Percentiles rank a stretch among this genome's conserved stretches.
phyloP scores from a whole-genome alignment of 495 filamentous ascomycete species.

The Letharia lupina region DNA sequence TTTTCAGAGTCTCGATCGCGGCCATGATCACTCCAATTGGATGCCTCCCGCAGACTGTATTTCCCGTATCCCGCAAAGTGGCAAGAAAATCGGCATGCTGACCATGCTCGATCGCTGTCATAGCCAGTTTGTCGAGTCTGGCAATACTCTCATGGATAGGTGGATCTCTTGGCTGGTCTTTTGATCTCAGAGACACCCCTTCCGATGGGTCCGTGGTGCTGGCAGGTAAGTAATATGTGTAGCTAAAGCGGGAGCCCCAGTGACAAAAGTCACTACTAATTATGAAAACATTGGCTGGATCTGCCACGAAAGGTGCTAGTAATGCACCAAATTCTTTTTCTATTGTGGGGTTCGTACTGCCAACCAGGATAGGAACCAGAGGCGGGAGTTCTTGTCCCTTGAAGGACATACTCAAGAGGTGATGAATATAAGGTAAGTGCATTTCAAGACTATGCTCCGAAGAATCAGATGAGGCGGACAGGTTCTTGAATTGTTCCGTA shows the following conservation, averaged over 20 bases:
- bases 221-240: constrained; percentile 68
- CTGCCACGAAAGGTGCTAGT: constrained; percentile 70
- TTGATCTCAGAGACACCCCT: constrained; percentile 33
- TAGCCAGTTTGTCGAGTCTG: constrained; percentile 68
- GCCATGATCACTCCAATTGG: constrained; percentile 94
- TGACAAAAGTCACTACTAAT: constrained; percentile 95
- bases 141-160: constrained; percentile 81
- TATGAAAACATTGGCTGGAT: constrained; percentile 72
- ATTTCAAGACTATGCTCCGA: constrained; percentile 95
- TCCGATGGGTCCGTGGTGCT: constrained; percentile 20
- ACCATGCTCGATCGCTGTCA: constrained; percentile 73
- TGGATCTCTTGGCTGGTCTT: constrained; percentile 38
- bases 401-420: constrained; percentile 57
- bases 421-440: constrained; percentile 91
- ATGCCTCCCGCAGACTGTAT: constrained; percentile 93
- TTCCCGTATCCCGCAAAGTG: constrained; percentile 61
- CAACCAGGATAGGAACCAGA: constrained; percentile 82
- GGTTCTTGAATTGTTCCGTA: constrained; percentile 63
- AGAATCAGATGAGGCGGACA: constrained; percentile 62
- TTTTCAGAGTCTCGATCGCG: constrained; percentile 55
- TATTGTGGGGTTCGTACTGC: constrained; percentile 54
- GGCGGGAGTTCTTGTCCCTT: constrained; percentile 50
- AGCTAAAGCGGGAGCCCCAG: constrained; percentile 82
- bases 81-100: constrained; percentile 59
- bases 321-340: constrained; percentile 64